These are phyloP conservation scores for Exophiala dermatitidis DNA, from an alignment of 2,329 filamentous ascomycete genomes.

Conservation along the genomic window DNA sequence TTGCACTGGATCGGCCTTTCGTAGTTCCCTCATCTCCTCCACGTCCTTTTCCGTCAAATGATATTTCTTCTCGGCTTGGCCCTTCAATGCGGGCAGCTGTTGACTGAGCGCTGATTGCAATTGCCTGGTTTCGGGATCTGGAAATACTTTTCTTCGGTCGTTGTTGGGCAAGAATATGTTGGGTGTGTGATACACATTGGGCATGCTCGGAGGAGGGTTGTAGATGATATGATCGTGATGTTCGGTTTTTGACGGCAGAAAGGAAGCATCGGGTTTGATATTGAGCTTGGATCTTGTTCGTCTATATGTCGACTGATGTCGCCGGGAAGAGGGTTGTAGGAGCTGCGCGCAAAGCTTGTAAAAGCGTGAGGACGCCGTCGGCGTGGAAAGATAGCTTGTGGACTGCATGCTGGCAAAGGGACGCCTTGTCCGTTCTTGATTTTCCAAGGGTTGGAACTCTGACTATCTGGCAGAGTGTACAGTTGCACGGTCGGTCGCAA, in stretches of 20 bases:
- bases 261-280: constrained; percentile 48
- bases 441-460: background rate
- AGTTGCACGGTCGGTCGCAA: background rate
- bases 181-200: constrained; percentile 58
- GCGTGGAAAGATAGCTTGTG: constrained; percentile 3
- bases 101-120: constrained; percentile 24
- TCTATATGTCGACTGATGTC: constrained; percentile 45
- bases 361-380: constrained; percentile 23
- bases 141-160: constrained; percentile 37
- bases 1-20: constrained; percentile 48
- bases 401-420: constrained; percentile 17
- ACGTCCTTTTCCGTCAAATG: constrained; percentile 53
- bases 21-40: constrained; percentile 51
- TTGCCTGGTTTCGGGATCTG: constrained; percentile 26
- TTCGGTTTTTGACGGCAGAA: constrained; percentile 35
- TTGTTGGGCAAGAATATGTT: constrained; percentile 55
- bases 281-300: constrained; percentile 46
- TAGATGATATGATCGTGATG: constrained; percentile 52
- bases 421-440: background rate
- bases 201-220: constrained; percentile 59
- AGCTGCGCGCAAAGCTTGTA: constrained; percentile 27
- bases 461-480: background rate
- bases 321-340: constrained; percentile 28
- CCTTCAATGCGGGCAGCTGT: constrained; percentile 41
- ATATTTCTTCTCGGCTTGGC: constrained; percentile 52